Evolutionary conservation across 169 alveolate species (phyloP), one percentile per base, ranked within the genome.

Genomic region (Cryptosporidium ubiquitum): DNA sequence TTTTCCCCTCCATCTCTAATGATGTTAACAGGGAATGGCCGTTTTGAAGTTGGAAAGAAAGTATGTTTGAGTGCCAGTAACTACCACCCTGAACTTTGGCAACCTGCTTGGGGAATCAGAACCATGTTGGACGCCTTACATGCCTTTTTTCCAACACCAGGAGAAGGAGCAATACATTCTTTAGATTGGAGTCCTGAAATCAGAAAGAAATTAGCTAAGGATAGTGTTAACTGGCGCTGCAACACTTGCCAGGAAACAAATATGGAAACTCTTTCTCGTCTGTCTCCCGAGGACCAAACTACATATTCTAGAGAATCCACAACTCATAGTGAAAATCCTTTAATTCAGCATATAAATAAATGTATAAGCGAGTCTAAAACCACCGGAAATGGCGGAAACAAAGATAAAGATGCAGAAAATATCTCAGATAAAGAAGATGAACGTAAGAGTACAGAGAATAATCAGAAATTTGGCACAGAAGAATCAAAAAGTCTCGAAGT

Each of bases 21-120:
- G 94, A 84, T 96, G 91, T 84, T 96, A 40, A 96, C 98, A 4
- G 97, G 96, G 40, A 94, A 91, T 70, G 99, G 99, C 37, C 93
- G 99, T 51, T 96, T 96, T 85, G 97, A 96, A 60, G 92, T 93
- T 52, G 95, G 95, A 84, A 96, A 93, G 86, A 94, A 96, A 86
- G 95, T 96, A 37, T 95, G 98, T 68, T 74, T 95, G 44, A 94
- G 97, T 42, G 97, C 96, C 10, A 91, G 94, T 68, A 94, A 93
- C 84, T 96, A 91, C 73, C 98, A 96, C 55, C 98, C 97, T 14
- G 99, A 96, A 84, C 95, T 94, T 66, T 96, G 99, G 98, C 97
- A 96, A 75, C 98, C 99, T 16, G 96, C 97, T 40, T 96, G 99
- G 98, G 96, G 96, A 44, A 94, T 96, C 69, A 92, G 97, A 57